Base-by-base conservation (phyloP, 1,284 basidiomycete genomes). In the Irpex sp. region DNA sequence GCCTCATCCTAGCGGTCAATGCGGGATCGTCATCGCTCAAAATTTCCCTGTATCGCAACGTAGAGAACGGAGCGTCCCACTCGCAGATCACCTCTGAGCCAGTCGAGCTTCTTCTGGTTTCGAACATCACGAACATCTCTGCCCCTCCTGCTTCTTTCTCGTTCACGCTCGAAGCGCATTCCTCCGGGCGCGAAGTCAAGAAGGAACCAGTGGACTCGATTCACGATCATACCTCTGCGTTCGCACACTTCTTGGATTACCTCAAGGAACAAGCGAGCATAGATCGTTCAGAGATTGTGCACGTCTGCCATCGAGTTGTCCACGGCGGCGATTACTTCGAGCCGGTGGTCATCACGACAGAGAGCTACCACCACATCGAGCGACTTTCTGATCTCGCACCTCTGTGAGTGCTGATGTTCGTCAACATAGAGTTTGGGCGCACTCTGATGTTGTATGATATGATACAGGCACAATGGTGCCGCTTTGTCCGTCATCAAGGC, bases 11-110 rank as follows among this genome's bases (percentile, higher is more conserved):
- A 26, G 78, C 88, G 6, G 78, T 85, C 62, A 92, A 92, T 68
- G 83, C 89, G 5, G 91, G 91, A 44, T 91, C 88, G 0, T 91
- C 88, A 3, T 91, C 88, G 6, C 85, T 93, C 76, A 93, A 92
- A 77, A 85, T 91, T 62, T 86, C 88, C 21, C 81, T 92, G 54
- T 92, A 82, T 70, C 67, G 72, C 62, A 71, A 75, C 26, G 26
- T 36, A 13, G 34, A 56, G 9, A 21, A 56, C 19, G 54, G 21
- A 9, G 8, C 54, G 9, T 56, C 54, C 9, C 70, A 19, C 7
- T 58, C 59, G 26, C 19, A 54, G 64, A 37, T 57, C 56, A 58
- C 59, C 4, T 58, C 70, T 48, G 74, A 80, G 40, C 77, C 78
- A 8, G 80, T 85, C 11, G 67, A 74, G 5, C 79, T 86, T 48